Evolutionary conservation across 306 rosid genomes (phyloP).

Genomic region (Trifolium repens): DNA sequence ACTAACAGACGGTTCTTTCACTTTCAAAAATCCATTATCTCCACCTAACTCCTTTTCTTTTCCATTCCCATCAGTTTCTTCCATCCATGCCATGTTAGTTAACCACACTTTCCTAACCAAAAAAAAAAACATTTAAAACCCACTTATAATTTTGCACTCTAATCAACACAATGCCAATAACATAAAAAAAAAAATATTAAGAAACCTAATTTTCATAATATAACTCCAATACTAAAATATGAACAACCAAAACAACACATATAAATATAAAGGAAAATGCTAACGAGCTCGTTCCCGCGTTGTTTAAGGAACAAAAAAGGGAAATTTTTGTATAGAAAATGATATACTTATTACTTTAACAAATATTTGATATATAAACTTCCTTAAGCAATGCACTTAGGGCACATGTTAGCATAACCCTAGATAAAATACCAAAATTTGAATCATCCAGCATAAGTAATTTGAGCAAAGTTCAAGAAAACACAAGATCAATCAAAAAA

Average conservation of each 20-base stretch:
- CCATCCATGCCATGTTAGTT: constrained; percentile 67
- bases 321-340: not conserved
- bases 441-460: not conserved
- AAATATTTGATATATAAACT: too few species aligned
- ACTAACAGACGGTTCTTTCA: constrained; percentile 57
- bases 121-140: not conserved
- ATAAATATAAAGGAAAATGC: not conserved
- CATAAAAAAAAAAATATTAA: not conserved
- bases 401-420: not conserved
- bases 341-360: not conserved
- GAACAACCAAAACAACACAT: not conserved
- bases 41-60: constrained; percentile 56
- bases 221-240: not conserved
- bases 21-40: constrained; percentile 79
- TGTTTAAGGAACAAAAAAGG: not conserved
- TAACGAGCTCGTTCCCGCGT: not conserved
- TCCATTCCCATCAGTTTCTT: constrained; percentile 59
- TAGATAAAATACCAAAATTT: not conserved
- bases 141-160: not conserved
- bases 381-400: not conserved
- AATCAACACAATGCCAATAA: not conserved
- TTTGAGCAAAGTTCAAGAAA: not conserved
- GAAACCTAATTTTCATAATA: not conserved
- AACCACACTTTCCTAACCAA: constrained; percentile 24
- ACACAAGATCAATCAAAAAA: not conserved